A percentile compares a stretch with the other conserved stretches of the same genome.
phyloP scores from a whole-genome alignment of 768 basidiomycete genomes.

The Crassisporium funariophilum region DNA sequence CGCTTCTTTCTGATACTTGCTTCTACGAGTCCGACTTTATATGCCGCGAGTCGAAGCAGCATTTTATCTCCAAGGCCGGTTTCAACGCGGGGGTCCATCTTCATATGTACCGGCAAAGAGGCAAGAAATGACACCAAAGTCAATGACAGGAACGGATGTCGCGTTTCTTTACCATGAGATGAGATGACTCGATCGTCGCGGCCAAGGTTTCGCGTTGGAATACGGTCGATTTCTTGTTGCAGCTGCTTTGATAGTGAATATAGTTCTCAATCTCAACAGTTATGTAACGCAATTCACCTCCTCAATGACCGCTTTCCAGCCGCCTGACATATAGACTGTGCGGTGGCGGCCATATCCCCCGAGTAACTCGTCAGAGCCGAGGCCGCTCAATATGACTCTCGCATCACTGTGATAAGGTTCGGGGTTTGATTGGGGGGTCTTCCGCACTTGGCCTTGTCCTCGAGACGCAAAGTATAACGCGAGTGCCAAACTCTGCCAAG shows the following conservation, averaged over 20 bases:
- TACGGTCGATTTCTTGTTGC: slow-evolving; percentile 85
- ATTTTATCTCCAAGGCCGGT: slow-evolving; percentile 91
- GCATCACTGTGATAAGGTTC: slow-evolving; percentile 71
- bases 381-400: slow-evolving; percentile 82
- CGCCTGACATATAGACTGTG: slow-evolving; percentile 62
- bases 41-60: slow-evolving; percentile 71
- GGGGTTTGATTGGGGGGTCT: slow-evolving; percentile 33
- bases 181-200: slow-evolving; percentile 95
- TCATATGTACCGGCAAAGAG: slow-evolving; percentile 74
- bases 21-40: slow-evolving; percentile 71
- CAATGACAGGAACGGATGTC: slow-evolving; percentile 90
- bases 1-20: slow-evolving; percentile 82
- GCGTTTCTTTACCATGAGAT: slow-evolving; percentile 86
- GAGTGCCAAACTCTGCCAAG: slow-evolving; percentile 77
- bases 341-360: slow-evolving; percentile 94
- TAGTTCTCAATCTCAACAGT: neutral
- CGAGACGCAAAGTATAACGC: slow-evolving; percentile 94
- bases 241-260: slow-evolving; percentile 59
- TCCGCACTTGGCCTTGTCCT: slow-evolving; percentile 64
- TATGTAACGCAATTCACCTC: slow-evolving; percentile 54
- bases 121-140: slow-evolving; percentile 78
- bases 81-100: slow-evolving; percentile 74
- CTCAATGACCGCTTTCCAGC: slow-evolving; percentile 77
- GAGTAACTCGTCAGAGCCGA: slow-evolving; percentile 94
- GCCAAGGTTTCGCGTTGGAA: slow-evolving; percentile 88